Conservation (phyloP, 2,329 filamentous ascomycete species). For the Escovopsis weberi region DNA sequence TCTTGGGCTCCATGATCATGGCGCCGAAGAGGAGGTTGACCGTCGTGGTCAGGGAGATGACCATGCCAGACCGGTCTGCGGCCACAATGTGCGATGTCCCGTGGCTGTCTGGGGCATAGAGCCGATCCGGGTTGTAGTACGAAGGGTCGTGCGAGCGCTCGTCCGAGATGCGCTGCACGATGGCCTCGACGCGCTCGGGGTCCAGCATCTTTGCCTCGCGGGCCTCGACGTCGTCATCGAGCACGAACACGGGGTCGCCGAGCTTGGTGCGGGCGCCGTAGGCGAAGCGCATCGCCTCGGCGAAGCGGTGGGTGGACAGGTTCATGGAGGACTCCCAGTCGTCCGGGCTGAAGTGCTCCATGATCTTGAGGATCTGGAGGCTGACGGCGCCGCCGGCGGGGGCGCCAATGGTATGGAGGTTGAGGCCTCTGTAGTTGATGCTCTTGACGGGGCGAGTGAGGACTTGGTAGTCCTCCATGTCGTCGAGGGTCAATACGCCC, state of each 20-base stretch:
- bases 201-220: conserved; percentile 58
- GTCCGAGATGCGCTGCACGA: conserved; percentile 57
- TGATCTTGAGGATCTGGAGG: conserved; percentile 63
- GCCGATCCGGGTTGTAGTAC: conserved; percentile 55
- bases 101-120: conserved; percentile 54
- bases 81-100: conserved; percentile 63
- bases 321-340: conserved; percentile 37
- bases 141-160: conserved; percentile 53
- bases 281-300: conserved; percentile 80
- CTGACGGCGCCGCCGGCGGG: conserved; percentile 68
- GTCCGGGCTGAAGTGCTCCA: conserved; percentile 57
- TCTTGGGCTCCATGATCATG: conserved; percentile 62
- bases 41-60: conserved; percentile 72
- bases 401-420: conserved; percentile 53
- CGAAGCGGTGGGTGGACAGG: conserved; percentile 65
- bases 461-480: conserved; percentile 61
- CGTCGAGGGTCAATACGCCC: conserved; percentile 74
- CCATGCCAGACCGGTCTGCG: conserved; percentile 58
- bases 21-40: conserved; percentile 79
- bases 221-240: conserved; percentile 38
- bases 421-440: conserved; percentile 55
- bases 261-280: conserved; percentile 69
- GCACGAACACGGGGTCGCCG: conserved; percentile 61
- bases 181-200: conserved; percentile 39
- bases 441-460: conserved; percentile 47